These are phyloP conservation scores for Diplodia corticola DNA, from an alignment of 2,329 filamentous ascomycete species.

Conservation along the genomic window DNA sequence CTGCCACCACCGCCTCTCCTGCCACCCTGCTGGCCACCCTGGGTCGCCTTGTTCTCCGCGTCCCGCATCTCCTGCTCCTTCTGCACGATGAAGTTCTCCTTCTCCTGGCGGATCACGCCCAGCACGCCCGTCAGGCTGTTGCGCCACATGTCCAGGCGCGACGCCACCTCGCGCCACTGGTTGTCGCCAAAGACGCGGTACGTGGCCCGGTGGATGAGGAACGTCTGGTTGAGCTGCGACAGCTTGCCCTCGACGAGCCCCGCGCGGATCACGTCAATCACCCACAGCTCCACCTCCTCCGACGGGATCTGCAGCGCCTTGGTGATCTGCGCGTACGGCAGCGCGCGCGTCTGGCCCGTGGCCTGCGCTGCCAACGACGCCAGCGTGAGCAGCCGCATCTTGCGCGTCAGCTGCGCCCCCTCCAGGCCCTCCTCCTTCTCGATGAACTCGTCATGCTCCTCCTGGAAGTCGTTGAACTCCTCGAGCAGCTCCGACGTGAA, in stretches of 20 bases:
- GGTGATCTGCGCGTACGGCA: conserved; percentile 83
- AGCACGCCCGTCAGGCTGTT: conserved; percentile 77
- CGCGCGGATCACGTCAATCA: conserved; percentile 95
- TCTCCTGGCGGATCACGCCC: conserved; percentile 74
- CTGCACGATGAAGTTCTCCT: conserved; percentile 73
- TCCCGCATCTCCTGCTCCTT: conserved; percentile 76
- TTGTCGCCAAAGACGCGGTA: conserved; percentile 97
- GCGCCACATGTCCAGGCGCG: conserved; percentile 88
- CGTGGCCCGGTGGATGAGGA: conserved; percentile 92
- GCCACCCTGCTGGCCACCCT: background rate
- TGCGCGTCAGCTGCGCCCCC: conserved; percentile 75
- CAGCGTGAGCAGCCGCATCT: conserved; percentile 94
- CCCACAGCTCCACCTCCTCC: conserved; percentile 95
- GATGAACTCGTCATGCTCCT: conserved; percentile 84
- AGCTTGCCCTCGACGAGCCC: conserved; percentile 96
- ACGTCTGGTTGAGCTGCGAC: conserved; percentile 86
- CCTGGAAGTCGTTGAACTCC: conserved; percentile 92
- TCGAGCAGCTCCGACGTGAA: conserved; percentile 93
- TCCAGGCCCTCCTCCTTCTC: conserved; percentile 73
- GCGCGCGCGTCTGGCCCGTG: conserved; percentile 73
- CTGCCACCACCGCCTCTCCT: conserved; percentile 7
- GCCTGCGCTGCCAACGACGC: conserved; percentile 78
- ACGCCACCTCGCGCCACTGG: conserved; percentile 95
- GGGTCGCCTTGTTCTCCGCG: conserved; percentile 63
- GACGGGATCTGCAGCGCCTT: conserved; percentile 78